phyloP scores from a whole-genome alignment of 495 filamentous ascomycete genomes.

The Talaromyces trachyspermus region DNA sequence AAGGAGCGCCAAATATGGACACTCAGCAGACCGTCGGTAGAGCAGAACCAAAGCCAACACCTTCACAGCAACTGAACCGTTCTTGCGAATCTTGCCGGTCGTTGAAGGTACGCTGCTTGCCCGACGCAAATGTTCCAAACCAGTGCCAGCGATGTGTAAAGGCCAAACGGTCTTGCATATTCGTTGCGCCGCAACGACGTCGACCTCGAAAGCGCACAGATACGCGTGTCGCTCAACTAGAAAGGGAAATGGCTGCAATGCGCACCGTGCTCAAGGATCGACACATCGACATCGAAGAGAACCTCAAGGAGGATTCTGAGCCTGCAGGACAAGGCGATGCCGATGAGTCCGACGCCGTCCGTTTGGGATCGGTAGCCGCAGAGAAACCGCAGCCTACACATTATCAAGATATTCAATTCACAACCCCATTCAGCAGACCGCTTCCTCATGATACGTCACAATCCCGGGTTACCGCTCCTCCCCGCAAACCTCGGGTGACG shows the following conservation, averaged over 20 bases:
- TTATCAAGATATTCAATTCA: slow-evolving; percentile 5
- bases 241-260: slow-evolving; percentile 75
- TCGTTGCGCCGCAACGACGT: slow-evolving; percentile 72
- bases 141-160: slow-evolving; percentile 78
- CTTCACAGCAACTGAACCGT: slow-evolving; percentile 42
- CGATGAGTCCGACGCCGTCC: slow-evolving; percentile 17
- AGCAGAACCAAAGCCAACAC: slow-evolving; percentile 13
- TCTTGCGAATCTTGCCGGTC: slow-evolving; percentile 82
- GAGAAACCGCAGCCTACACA: slow-evolving; percentile 1
- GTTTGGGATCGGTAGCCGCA: slow-evolving; percentile 11
- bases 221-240: slow-evolving; percentile 76
- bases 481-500: slow-evolving; percentile 1
- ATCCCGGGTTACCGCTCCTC: background rate
- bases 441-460: background rate
- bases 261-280: slow-evolving; percentile 35
- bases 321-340: slow-evolving; percentile 16
- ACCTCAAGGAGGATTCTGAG: slow-evolving; percentile 2
- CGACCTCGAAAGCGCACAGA: slow-evolving; percentile 77
- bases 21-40: slow-evolving; percentile 17
- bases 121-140: slow-evolving; percentile 47
- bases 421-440: background rate
- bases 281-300: slow-evolving; percentile 24
- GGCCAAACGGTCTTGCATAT: slow-evolving; percentile 64
- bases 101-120: slow-evolving; percentile 80
- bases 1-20: too few species aligned